Evolutionary conservation across 371 early-diverging fungal species (phyloP), one percentile per base, ranked within the genome.

Genomic region (Dipsacomyces acuminosporus): DNA sequence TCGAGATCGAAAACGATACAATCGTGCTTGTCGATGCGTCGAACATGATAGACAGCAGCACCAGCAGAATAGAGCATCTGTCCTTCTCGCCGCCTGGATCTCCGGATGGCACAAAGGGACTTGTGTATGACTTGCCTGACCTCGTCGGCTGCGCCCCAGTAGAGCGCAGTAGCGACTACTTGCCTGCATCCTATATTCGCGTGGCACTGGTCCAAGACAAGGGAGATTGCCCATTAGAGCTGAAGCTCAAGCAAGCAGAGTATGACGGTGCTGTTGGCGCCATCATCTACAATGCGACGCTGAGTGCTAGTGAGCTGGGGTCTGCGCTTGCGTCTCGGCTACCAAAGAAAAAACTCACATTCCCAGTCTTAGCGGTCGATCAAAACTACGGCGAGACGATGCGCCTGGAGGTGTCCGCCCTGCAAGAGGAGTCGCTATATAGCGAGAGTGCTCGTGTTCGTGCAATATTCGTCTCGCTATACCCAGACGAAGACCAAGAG

Each of bases 221-320:
- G 23, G 59, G 57, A 22, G 41, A 56, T 19, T 71, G 71, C 7
- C 53, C 64, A 7, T 19, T 71, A 1, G 51, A 50, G 17, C 23
- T 54, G n/a, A 60, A 60, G 33, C 18, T 71, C 8, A 30, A 46
- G 21, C 71, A 71, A 30, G 71, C 71, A 1, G 60, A 66, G 48
- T 61, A 36, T 24, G 71, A 71, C 30, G 71, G 71, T 9, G 71
- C 71, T 0, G 69, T 66, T 8, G 71, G 67, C 18, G 71, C 71
- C 8, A 15, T 71, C 34, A 54, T 71, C 14, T 71, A 71, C 51
- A 71, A 54, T 13, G 15, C 40, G 9, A 36, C 64, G 14, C 30
- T 56, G 50, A 51, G 41, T 21, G 47, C 58, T 2, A n/a, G 20
- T 7, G 54, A 57, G 14, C 42, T 61, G 36, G 43, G 47, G 25